Percentiles rank a stretch among this genome's conserved stretches.
Evolutionary conservation across 306 rosid species (phyloP).

Genomic region (Cucurbita ficifolia): DNA sequence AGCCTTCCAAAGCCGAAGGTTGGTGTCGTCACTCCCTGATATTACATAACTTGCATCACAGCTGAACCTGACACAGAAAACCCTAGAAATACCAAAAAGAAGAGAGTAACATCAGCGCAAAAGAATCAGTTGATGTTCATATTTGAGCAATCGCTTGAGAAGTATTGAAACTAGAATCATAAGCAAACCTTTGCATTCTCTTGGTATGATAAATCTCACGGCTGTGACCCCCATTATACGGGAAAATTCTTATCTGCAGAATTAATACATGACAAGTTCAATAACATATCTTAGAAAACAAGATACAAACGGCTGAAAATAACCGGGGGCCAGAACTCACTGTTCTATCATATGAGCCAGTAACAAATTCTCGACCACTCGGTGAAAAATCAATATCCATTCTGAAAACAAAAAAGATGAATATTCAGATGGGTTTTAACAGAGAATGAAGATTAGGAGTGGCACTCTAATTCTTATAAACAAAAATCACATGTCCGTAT

Average conservation of each 20-base stretch:
- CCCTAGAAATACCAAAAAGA: constrained; percentile 34
- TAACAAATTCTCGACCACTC: constrained; percentile 94
- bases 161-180: not conserved
- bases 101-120: not conserved
- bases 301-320: not conserved
- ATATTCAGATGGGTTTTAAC: not conserved
- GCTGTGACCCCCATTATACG: constrained; percentile 82
- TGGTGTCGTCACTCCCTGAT: constrained; percentile 92
- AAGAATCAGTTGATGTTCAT: not conserved
- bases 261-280: not conserved
- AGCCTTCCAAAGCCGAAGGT: constrained; percentile 97
- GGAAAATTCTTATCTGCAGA: constrained; percentile 69
- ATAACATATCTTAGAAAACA: not conserved
- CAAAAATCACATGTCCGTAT: constrained; percentile 1
- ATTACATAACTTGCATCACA: constrained; percentile 85
- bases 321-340: constrained; percentile 35
- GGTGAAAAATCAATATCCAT: constrained; percentile 95
- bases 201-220: constrained; percentile 82
- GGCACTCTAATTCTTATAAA: not conserved
- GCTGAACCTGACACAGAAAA: constrained; percentile 81
- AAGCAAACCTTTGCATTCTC: constrained; percentile 86
- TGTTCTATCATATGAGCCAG: constrained; percentile 95
- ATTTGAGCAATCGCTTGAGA: not conserved
- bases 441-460: not conserved
- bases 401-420: constrained; percentile 20